Base-by-base conservation (phyloP, 2,329 filamentous ascomycete genomes). In the Ophiognomonia clavigignenti-juglandacearum region DNA sequence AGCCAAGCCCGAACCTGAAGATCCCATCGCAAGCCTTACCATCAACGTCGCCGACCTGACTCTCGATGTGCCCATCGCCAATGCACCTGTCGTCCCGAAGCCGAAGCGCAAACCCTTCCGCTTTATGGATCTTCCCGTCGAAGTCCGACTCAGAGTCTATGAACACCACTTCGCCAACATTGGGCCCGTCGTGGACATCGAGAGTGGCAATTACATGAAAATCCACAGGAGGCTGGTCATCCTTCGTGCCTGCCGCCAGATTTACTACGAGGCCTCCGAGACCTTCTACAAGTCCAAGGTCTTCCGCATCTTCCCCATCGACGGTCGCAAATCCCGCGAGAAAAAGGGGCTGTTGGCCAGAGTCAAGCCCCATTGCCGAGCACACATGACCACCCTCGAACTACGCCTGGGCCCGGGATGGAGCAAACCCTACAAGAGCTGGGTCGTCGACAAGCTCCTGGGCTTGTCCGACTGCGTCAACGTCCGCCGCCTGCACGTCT, bases 321-420 rank as follows among this genome's bases (percentile, higher is more conserved):
- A 77, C 19, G 81, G 81, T 37, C 73, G 76, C 32, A 82, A 84
- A 65, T 86, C 86, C 69, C 85, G 88, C 65, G 82, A 81, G 24
- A 87, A 87, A 66, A 80, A 79, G 55, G 86, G 86, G 1, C 70
- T 91, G 0, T 71, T 91, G 23, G 76, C 82, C 6, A 80, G 85
- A 16, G 65, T 91, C 45, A 79, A 80, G 18, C 64, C 77, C 0
- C 69, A 67, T 24, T 83, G 86, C 61, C 77, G 84, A 27, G 67
- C 69, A 14, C 74, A 68, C 38, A 71, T 91, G 37, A 82, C 75
- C 1, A 77, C 77, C 0, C 66, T 91, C 3, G 82, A 91, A 63
- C 64, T 91, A 44, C 78, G 86, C 3, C 70, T 91, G 0, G 86
- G 86, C 0, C 85, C 85, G 0, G 85, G 85, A 18, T 91, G 84